Evolutionary conservation across 2,329 filamentous ascomycete species (phyloP).

Genomic region (Orbilia ellipsospora): DNA sequence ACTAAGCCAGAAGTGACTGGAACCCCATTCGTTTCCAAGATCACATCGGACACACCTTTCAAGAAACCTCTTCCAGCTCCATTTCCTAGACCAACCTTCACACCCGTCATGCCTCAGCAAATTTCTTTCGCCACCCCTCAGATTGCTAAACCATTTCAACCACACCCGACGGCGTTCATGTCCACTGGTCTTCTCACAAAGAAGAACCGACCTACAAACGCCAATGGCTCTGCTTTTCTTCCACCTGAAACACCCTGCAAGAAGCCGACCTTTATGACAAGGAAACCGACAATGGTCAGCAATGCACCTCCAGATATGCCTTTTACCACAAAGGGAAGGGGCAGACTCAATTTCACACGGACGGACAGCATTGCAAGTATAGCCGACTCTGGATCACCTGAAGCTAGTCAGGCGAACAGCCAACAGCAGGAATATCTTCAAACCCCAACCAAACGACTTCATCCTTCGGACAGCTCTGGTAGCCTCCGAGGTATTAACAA

Average conservation of each 20-base stretch:
- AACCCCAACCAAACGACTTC: conserved; percentile 50
- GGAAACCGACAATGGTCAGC: conserved; percentile 50
- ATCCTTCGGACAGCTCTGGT: conserved; percentile 47
- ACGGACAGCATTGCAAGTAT: conserved; percentile 56
- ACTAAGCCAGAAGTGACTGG: conserved; percentile 17
- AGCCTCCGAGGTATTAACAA: conserved; percentile 45
- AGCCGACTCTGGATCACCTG: conserved; percentile 40
- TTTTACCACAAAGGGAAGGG: conserved; percentile 72
- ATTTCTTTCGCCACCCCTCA: conserved; percentile 77
- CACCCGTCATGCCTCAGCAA: conserved; percentile 57
- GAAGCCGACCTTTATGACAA: conserved; percentile 78
- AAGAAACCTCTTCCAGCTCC: conserved; percentile 57
- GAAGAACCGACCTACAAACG: conserved; percentile 58
- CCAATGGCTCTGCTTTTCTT: conserved; percentile 78
- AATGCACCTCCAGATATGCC: conserved; percentile 74
- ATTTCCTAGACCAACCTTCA: conserved; percentile 68
- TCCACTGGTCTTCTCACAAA: conserved; percentile 96
- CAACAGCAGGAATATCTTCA: conserved; percentile 47
- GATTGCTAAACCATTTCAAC: conserved; percentile 79
- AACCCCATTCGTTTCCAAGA: conserved; percentile 35
- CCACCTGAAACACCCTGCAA: conserved; percentile 92
- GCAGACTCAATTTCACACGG: conserved; percentile 61
- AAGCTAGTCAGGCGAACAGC: conserved; percentile 42
- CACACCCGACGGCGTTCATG: conserved; percentile 85
- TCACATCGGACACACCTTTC: conserved; percentile 56